Evolutionary conservation across 257 asterid genomes (phyloP).

Genomic region (Mentha longifolia): DNA sequence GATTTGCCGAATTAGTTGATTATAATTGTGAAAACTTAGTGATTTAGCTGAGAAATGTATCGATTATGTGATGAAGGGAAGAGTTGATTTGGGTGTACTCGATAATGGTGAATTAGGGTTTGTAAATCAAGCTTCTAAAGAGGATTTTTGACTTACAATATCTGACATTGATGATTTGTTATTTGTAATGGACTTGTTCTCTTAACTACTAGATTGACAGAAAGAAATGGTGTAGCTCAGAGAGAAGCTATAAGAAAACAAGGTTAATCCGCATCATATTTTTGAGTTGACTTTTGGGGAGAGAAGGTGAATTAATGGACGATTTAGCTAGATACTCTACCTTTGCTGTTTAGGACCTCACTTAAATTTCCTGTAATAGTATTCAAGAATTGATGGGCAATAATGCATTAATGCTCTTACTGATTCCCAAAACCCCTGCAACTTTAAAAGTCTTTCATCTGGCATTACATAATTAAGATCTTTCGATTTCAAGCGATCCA

Average conservation of each 20-base stretch:
- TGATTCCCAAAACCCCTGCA: not conserved
- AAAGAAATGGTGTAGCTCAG: slow-evolving; percentile 17
- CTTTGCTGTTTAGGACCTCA: not conserved
- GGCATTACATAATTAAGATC: not conserved
- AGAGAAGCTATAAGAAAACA: not conserved
- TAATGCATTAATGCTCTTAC: not conserved
- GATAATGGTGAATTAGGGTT: slow-evolving; percentile 40
- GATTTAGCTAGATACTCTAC: not conserved
- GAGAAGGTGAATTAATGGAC: slow-evolving; percentile 1
- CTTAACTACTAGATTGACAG: slow-evolving; percentile 6
- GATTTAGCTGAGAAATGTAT: slow-evolving; percentile 29
- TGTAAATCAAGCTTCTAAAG: not conserved
- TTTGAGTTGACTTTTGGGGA: slow-evolving; percentile 15
- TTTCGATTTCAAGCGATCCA: not conserved
- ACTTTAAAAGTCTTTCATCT: not conserved
- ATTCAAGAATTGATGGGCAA: not conserved
- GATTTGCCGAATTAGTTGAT: not conserved
- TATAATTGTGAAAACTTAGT: not conserved
- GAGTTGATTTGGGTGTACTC: slow-evolving; percentile 7
- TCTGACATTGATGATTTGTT: not conserved
- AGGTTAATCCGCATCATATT: slow-evolving; percentile 19
- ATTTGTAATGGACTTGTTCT: slow-evolving; percentile 7
- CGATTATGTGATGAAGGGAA: slow-evolving; percentile 11
- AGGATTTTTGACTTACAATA: slow-evolving; percentile 6
- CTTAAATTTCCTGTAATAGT: not conserved